Base-by-base conservation (phyloP, 73 alveolate species). In the Symbiodinium pilosum region DNA sequence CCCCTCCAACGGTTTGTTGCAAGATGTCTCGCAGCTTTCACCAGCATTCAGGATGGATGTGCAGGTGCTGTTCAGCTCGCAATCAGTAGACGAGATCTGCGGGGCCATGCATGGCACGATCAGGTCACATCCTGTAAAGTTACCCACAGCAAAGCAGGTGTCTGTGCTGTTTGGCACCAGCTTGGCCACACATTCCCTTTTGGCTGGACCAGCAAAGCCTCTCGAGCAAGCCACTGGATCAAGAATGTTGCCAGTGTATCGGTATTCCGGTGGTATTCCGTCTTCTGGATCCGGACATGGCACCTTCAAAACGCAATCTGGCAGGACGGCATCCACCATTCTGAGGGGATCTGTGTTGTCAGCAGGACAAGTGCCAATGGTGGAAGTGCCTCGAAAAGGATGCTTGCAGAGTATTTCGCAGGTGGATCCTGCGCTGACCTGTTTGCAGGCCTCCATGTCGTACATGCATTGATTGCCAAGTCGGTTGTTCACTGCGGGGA, bases 241-340 rank as follows among this genome's bases (percentile, higher is more conserved):
- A 14, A 89, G 87, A 41, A 64, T 39, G 39, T 89, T 42, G 87
- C 95, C 95, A 9, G 95, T 64, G 43, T 64, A 89, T 89, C 95
- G 18, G 28, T 89, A 89, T 24, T 84, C 95, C 36, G 36, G 51
- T 14, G 95, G 95, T 30, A 42, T 43, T 28, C 95, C 95, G 12
- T 38, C 40, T 20, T n/a, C 47, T 9, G 95, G 95, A 89, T 89
- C 95, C 4, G 95, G 95, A 38, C 95, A 89, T 7, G 95, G 95
- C 8, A 87, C 95, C 54, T 89, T 68, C 40, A 89, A 86, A 14
- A 89, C 64, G 32, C 95, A 89, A 11, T 89, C 87, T 26, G 95
- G 95, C 86, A 89, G 28, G 16, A 16, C 54, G 36, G 75, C 95
- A n/a, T 89, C 95, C 34, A 56, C 93, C 42, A 86, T 69, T 30